Conservation (phyloP, 1,284 basidiomycete species). For the Boletus hoseneyae region DNA sequence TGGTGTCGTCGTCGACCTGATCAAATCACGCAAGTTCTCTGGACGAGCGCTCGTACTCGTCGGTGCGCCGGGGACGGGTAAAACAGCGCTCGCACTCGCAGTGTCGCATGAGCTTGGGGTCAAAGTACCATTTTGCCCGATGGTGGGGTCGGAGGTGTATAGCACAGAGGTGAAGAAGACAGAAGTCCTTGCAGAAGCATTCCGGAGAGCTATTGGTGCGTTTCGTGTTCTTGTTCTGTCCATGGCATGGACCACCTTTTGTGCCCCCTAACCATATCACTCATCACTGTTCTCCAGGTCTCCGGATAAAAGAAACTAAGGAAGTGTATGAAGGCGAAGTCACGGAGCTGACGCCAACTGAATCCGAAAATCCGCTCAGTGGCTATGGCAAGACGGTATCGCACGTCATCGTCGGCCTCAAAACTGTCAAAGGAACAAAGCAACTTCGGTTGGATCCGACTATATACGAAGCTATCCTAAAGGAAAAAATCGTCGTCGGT, state of each 20-base stretch:
- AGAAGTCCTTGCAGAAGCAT: constrained; percentile 95
- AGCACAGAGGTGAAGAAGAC: constrained; percentile 99
- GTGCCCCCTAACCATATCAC: not conserved
- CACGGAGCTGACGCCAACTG: constrained; percentile 93
- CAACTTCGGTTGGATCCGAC: constrained; percentile 92
- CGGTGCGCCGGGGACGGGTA: constrained; percentile 90
- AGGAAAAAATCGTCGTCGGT: constrained; percentile 95
- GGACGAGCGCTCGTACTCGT: constrained; percentile 85
- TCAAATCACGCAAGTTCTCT: constrained; percentile 90
- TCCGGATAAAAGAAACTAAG: constrained; percentile 97
- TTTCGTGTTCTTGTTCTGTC: constrained; percentile 9
- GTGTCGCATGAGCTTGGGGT: constrained; percentile 91
- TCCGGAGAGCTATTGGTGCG: constrained; percentile 93
- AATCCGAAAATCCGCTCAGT: constrained; percentile 91
- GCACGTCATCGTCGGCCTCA: constrained; percentile 94
- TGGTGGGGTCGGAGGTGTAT: constrained; percentile 98
- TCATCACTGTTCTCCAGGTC: constrained; percentile 47
- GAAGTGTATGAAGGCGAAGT: constrained; percentile 99
- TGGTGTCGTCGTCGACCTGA: constrained; percentile 87
- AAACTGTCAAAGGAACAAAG: constrained; percentile 98
- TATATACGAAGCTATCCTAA: constrained; percentile 96
- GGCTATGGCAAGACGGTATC: constrained; percentile 99
- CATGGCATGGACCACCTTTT: not conserved
- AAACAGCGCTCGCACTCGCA: constrained; percentile 93
- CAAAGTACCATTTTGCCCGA: constrained; percentile 97